phyloP scores from a whole-genome alignment of 768 basidiomycete genomes.

The Pholiota microspora region DNA sequence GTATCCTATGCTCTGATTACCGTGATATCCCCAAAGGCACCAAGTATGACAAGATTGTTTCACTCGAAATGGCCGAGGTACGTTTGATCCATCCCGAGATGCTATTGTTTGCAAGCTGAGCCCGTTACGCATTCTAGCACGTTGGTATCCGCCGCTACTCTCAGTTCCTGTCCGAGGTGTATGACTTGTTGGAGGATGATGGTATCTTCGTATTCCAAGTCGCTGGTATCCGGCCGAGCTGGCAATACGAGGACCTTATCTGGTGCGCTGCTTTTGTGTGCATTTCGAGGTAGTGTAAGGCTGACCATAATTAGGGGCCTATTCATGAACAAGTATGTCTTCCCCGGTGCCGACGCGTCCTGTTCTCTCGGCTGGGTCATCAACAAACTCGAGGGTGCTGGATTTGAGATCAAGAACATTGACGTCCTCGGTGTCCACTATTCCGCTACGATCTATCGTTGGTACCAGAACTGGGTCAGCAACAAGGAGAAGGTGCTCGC shows the following conservation, averaged over 20 bases:
- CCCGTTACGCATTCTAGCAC: slow-evolving; percentile 49
- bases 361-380: slow-evolving; percentile 97
- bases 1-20: slow-evolving; percentile 92
- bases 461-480: slow-evolving; percentile 97
- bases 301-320: slow-evolving; percentile 60
- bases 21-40: slow-evolving; percentile 82
- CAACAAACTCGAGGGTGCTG: slow-evolving; percentile 77
- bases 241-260: slow-evolving; percentile 98
- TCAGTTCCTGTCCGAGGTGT: slow-evolving; percentile 87
- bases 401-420: slow-evolving; percentile 95
- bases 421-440: slow-evolving; percentile 99
- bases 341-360: slow-evolving; percentile 97
- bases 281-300: neutral
- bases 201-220: slow-evolving; percentile 96
- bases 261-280: slow-evolving; percentile 51
- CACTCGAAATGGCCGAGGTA: slow-evolving; percentile 97
- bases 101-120: neutral
- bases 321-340: slow-evolving; percentile 98
- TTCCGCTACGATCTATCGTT: slow-evolving; percentile 83
- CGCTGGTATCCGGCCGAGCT: slow-evolving; percentile 91
- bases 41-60: slow-evolving; percentile 91
- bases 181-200: slow-evolving; percentile 91
- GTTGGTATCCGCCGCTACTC: slow-evolving; percentile 94
- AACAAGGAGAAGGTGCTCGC: slow-evolving; percentile 89
- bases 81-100: slow-evolving; percentile 7